Evolutionary conservation across 1,139 yeast genomes (phyloP).

Genomic region (Meyerozyma elateridarum): DNA sequence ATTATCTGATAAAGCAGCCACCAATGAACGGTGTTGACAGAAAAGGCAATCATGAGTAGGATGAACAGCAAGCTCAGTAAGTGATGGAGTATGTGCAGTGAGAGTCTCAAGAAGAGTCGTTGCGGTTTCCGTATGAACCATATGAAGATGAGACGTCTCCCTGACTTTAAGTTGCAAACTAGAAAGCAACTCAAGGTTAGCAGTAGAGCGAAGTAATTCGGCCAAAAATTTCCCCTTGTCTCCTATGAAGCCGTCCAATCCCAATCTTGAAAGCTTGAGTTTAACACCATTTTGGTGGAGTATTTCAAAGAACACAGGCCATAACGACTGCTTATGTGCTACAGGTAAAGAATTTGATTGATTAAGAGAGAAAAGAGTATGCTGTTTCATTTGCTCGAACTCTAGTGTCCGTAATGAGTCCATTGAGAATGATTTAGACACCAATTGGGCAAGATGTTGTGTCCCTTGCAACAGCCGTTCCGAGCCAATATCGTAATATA

Average conservation of each 20-base stretch:
- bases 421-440: background rate
- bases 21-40: slow-evolving; percentile 15
- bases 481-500: slow-evolving; percentile 1
- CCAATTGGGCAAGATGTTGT: background rate
- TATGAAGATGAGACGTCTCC: slow-evolving; percentile 14
- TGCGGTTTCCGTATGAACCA: slow-evolving; percentile 9
- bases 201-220: slow-evolving; percentile 6
- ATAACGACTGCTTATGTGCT: slow-evolving; percentile 6
- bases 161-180: slow-evolving; percentile 13
- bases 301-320: slow-evolving; percentile 15
- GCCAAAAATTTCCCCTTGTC: slow-evolving; percentile 10
- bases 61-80: slow-evolving; percentile 12
- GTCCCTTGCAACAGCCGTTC: slow-evolving; percentile 1
- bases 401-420: slow-evolving; percentile 5
- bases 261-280: slow-evolving; percentile 11
- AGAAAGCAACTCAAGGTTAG: slow-evolving; percentile 9
- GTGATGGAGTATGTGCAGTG: slow-evolving; percentile 11
- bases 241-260: slow-evolving; percentile 16
- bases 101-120: slow-evolving; percentile 12
- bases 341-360: slow-evolving; percentile 5
- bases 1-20: slow-evolving; percentile 7
- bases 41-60: slow-evolving; percentile 18
- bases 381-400: slow-evolving; percentile 7
- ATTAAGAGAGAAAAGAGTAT: slow-evolving; percentile 8
- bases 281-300: slow-evolving; percentile 5